Conservation (phyloP, 2,329 filamentous ascomycete species). For the Sporothrix globosa region DNA sequence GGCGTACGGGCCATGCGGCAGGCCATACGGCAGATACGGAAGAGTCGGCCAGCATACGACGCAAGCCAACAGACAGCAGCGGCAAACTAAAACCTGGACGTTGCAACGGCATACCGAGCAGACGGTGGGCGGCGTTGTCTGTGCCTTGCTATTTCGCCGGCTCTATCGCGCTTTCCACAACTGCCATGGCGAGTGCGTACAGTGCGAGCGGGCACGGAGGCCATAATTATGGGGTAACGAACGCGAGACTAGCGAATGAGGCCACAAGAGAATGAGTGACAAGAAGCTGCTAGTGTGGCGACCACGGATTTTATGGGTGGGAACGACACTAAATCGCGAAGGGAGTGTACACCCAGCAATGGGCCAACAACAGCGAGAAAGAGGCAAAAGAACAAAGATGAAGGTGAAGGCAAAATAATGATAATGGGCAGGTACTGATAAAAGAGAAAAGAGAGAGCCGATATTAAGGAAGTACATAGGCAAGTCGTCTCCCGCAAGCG, state of each 20-base stretch:
- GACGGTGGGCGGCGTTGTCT: neutral
- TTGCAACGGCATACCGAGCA: neutral
- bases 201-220: slow-evolving; percentile 26
- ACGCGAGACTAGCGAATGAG: neutral
- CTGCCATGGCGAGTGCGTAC: neutral
- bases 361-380: neutral
- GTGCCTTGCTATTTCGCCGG: neutral
- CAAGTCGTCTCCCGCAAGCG: slow-evolving; percentile 11
- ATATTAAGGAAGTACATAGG: slow-evolving; percentile 6
- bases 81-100: neutral
- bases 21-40: neutral
- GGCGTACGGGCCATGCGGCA: neutral
- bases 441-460: neutral
- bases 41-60: neutral
- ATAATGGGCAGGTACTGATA: too few relatives aligned
- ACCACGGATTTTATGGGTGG: slow-evolving; percentile 29
- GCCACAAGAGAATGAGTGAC: neutral
- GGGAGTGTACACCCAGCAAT: slow-evolving; percentile 17
- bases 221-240: slow-evolving; percentile 25
- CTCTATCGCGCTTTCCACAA: neutral
- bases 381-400: neutral
- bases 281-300: slow-evolving; percentile 20
- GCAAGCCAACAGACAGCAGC: too few relatives aligned
- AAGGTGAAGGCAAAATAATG: neutral
- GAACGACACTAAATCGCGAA: slow-evolving; percentile 25